phyloP scores from a whole-genome alignment of 2,329 filamentous ascomycete species.

The Fusarium floridanum region DNA sequence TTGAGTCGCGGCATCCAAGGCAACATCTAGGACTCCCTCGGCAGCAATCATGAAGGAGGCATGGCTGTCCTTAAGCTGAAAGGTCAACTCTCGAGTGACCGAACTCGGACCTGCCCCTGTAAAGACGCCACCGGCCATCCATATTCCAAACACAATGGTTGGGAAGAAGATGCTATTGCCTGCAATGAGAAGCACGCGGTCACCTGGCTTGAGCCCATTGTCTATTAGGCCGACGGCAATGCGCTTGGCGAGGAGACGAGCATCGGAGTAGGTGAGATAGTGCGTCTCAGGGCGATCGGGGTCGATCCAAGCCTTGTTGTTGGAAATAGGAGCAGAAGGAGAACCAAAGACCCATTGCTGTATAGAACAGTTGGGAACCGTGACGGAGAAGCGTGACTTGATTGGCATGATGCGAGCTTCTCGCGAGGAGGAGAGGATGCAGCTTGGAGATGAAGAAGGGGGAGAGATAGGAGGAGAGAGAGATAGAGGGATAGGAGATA shows the following conservation, averaged over 20 bases:
- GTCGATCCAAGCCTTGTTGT: constrained; percentile 69
- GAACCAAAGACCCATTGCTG: constrained; percentile 69
- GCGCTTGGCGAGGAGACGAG: constrained; percentile 78
- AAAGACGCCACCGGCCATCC: constrained; percentile 85
- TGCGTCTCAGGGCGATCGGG: constrained; percentile 75
- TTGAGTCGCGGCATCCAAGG: constrained; percentile 73
- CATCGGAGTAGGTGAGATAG: constrained; percentile 72
- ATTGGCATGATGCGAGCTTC: constrained; percentile 57
- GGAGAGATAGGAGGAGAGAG: neutral
- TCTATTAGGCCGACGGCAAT: constrained; percentile 76
- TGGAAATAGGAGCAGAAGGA: constrained; percentile 56
- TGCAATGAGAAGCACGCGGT: constrained; percentile 80
- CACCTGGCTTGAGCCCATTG: constrained; percentile 74
- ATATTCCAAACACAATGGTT: constrained; percentile 75
- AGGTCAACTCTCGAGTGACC: constrained; percentile 77
- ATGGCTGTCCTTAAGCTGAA: constrained; percentile 79
- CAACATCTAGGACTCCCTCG: constrained; percentile 70
- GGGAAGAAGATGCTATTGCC: constrained; percentile 82
- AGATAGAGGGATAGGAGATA: neutral
- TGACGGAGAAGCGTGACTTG: constrained; percentile 59
- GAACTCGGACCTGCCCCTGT: constrained; percentile 79
- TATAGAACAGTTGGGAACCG: constrained; percentile 63
- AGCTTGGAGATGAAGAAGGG: neutral
- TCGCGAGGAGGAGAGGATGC: neutral
- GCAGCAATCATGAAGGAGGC: constrained; percentile 77